Evolutionary conservation across 108 stramenopile species (phyloP).

Genomic region (Pseudonitzschia delicatissima): DNA sequence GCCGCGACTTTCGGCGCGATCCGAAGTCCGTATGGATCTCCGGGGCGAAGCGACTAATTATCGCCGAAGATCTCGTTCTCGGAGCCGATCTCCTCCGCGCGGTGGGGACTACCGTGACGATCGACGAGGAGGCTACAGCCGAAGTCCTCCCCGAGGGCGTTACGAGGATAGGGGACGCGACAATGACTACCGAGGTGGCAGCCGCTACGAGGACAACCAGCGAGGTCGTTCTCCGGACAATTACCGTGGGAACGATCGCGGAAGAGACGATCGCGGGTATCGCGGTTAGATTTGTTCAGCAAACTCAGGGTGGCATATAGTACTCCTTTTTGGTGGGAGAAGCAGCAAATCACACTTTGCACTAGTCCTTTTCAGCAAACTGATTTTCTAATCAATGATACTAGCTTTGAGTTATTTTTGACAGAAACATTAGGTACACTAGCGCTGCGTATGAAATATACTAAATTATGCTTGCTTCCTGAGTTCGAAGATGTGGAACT

Average conservation of each 20-base stretch:
- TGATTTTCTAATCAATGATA: too few relatives aligned
- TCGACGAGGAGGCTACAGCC: constrained; percentile 31
- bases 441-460: too few relatives aligned
- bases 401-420: too few relatives aligned
- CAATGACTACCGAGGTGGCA: neutral
- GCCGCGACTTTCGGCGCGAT: constrained; percentile 25
- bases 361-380: too few relatives aligned
- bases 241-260: constrained; percentile 4
- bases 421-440: too few relatives aligned
- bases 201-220: constrained; percentile 2
- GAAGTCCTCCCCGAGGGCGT: constrained; percentile 39
- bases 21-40: constrained; percentile 15
- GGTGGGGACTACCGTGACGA: constrained; percentile 12
- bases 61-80: constrained; percentile 24
- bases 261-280: constrained; percentile 7
- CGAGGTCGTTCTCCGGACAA: neutral
- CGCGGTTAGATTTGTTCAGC: neutral
- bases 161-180: constrained; percentile 32
- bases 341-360: too few relatives aligned
- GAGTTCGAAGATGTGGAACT: too few relatives aligned
- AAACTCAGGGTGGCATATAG: too few relatives aligned
- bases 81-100: constrained; percentile 33
- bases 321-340: too few relatives aligned
- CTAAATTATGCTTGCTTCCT: too few relatives aligned
- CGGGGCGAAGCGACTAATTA: constrained; percentile 11